Evolutionary conservation across 2,329 filamentous ascomycete species (phyloP).

Genomic region (Alternaria alternata): DNA sequence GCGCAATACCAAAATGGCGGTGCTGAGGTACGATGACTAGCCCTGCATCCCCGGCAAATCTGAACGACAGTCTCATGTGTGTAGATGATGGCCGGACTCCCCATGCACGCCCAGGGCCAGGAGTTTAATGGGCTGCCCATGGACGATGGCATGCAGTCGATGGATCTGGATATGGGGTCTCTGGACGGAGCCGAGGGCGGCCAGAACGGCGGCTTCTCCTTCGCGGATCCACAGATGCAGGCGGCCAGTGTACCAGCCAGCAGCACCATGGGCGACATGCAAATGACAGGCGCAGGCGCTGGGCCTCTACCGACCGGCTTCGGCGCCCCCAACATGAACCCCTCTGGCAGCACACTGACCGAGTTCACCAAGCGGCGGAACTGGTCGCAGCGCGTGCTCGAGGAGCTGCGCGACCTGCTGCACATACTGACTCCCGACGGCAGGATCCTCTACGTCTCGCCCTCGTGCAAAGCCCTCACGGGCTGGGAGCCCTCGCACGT

Average conservation of each 20-base stretch:
- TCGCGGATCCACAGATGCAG: slow-evolving; percentile 39
- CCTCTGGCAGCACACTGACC: slow-evolving; percentile 64
- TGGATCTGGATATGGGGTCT: slow-evolving; percentile 53
- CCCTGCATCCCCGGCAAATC: slow-evolving; percentile 17
- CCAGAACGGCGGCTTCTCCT: slow-evolving; percentile 31
- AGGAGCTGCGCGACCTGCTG: slow-evolving; percentile 87
- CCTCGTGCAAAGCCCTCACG: slow-evolving; percentile 76
- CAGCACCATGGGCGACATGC: slow-evolving; percentile 38
- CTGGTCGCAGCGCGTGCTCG: slow-evolving; percentile 88
- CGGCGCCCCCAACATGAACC: slow-evolving; percentile 55
- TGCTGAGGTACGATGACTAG: slow-evolving; percentile 41
- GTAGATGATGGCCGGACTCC: slow-evolving; percentile 42
- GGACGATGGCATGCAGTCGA: slow-evolving; percentile 57
- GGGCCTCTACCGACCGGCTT: slow-evolving; percentile 65
- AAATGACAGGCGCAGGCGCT: slow-evolving; percentile 59
- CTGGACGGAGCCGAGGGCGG: slow-evolving; percentile 34
- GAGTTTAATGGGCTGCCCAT: slow-evolving; percentile 49
- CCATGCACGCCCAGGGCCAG: slow-evolving; percentile 34
- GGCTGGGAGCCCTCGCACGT: slow-evolving; percentile 78
- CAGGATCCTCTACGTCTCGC: slow-evolving; percentile 84
- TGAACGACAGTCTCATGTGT: slow-evolving; percentile 28
- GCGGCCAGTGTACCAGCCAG: slow-evolving; percentile 34
- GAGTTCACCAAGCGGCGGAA: slow-evolving; percentile 73
- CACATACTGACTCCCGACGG: slow-evolving; percentile 88
- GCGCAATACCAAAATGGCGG: slow-evolving; percentile 48